Base-by-base conservation (phyloP, 2,329 filamentous ascomycete genomes). In the Colletotrichum navitas region DNA sequence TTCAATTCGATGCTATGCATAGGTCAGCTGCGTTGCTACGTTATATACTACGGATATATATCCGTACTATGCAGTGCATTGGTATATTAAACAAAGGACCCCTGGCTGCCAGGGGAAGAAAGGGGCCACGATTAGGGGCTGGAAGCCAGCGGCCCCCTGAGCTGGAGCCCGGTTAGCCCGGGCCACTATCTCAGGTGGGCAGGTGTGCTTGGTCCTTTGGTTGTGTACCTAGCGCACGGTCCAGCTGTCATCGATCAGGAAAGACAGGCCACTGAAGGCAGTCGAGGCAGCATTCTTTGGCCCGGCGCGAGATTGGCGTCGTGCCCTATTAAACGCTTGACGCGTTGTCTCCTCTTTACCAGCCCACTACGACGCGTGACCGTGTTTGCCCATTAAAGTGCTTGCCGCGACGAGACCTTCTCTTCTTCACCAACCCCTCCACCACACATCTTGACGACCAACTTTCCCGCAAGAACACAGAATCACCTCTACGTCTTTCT, bases 341-440 rank as follows among this genome's bases (percentile, higher is more conserved):
- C 80, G 80, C 80, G 80, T 80, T 77, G 76, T 51, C 65, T 52
- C 64, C 68, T 63, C 39, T 55, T n/a, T 32, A 41, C 39, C 63
- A 66, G 73, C 74, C 76, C 76, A 76, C 76, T 67, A 67, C 63
- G 59, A 63, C 66, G 68, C 68, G 73, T 63, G 71, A 63, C 73
- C 75, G 76, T 79, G 79, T 72, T 60, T 77, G 78, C 61, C 66
- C 70, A 71, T 72, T 81, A 78, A 80, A 81, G 80, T 81, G 78
- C 75, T 76, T 77, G 73, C 74, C 67, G 65, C 60, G 73, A 74
- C 66, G 54, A 59, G 69, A 54, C 64, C 71, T 74, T 71, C 68
- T 72, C 66, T 56, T 54, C 56, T 68, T 47, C 54, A 62, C 41
- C 60, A 63, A 61, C 55, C 66, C 69, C 51, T 65, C 68, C 34